Evolutionary conservation across 1,284 basidiomycete species (phyloP), one percentile per base, ranked within the genome.

Genomic region (Boletus semigastroideus): DNA sequence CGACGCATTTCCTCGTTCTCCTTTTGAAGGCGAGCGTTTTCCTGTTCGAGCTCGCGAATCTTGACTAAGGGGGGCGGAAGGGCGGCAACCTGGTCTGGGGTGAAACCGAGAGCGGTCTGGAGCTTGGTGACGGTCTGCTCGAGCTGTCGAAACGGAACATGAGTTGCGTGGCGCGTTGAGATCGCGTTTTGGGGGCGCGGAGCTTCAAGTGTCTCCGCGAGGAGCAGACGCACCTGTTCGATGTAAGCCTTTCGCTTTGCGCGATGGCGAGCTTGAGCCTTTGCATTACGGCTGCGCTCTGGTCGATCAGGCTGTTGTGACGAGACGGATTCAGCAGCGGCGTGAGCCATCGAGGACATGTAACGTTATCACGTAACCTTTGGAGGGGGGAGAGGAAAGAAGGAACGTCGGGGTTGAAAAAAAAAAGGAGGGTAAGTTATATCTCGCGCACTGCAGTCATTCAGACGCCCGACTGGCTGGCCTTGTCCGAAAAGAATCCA

Each of bases 231-330:
- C 1, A 90, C 91, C 75, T 92, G 86, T 63, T 93, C 91, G 64
- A 94, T 90, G 74, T 94, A 93, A 12, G 91, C 92, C 76, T 94
- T 94, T 71, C 92, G 81, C 73, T 94, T 94, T 67, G 92, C 92
- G 51, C 92, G 83, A 76, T 94, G 92, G 62, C 92, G 78, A 48
- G 92, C 90, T 74, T 95, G 92, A 4, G 92, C 92, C 68, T 89
- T 91, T 52, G 89, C 90, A 73, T 91, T 92, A 74, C 90, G 83
- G 74, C 84, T 86, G 57, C 87, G 85, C 70, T 89, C 86, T 73
- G 87, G 86, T 37, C 73, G 72, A 64, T 78, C 76, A 44, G 62
- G 1, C 47, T 67, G 39, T 38, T 71, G 65, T 67, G 65, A 67
- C 65, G 65, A 69, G 55, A 70, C 68, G 44, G 52, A 54, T 68